Base-by-base conservation (phyloP, 192 early-diverging fungal genomes). In the Rhizophagus sp. region DNA sequence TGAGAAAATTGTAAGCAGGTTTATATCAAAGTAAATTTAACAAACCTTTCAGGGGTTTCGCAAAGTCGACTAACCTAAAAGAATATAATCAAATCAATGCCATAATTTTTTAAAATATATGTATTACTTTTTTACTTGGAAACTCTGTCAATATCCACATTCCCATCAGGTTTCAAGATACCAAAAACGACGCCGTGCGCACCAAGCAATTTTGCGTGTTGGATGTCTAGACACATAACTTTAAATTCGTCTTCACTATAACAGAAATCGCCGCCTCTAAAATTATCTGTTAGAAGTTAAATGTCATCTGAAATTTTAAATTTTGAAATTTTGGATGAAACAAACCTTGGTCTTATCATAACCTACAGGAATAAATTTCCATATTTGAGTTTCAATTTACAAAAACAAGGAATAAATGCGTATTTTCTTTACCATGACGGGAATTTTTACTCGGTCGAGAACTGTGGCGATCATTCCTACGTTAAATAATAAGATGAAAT, bases 151-250 rank as follows among this genome's bases (percentile, higher is more conserved):
- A 81, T 81, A 77, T 93, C 92, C 19, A 93, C 82, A 5, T 81
- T 72, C n/a, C 92, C 91, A 64, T 91, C 81, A 7, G 84, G 84
- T 2, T 67, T 72, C 1, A 93, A 78, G 9, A 92, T 82, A 2
- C 92, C 92, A 83, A 93, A 85, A 6, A 92, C 92, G 10, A 93
- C 90, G 0, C 92, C 92, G 30, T 88, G 82, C 47, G 81, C 90
- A 7, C 83, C 83, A 3, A 86, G 34, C 30, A 33, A 33, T 72
- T 91, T 91, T 50, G 73, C 62, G 68, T 82, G 81, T 72, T 86
- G 67, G 57, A 90, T 84, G 68, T 87, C 86, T 25, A 81, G 44
- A 3, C 82, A 27, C 87, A 90, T 90, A 2, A 84, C 85, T 13
- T 85, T 85, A 80, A 87, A 85, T 75, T 89, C 86, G 9, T 82